Evolutionary conservation across 2,329 filamentous ascomycete genomes (phyloP).

Genomic region (Penicillium crustosum): DNA sequence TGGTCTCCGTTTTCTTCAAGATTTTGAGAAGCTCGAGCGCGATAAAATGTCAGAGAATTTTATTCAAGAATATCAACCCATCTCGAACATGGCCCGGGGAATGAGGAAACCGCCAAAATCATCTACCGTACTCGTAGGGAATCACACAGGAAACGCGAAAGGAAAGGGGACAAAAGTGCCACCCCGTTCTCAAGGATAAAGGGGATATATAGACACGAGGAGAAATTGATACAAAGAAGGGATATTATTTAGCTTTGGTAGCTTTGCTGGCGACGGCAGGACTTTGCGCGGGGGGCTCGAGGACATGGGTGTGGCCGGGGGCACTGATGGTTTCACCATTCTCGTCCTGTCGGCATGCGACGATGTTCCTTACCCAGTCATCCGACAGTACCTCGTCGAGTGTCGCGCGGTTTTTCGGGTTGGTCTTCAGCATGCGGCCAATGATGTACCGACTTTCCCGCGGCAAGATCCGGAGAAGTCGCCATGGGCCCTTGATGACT

Average conservation of each 20-base stretch:
- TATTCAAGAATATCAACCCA: slow-evolving; percentile 7
- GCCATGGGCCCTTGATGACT: slow-evolving; percentile 88
- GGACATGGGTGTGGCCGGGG: slow-evolving; percentile 76
- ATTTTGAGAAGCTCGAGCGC: neutral
- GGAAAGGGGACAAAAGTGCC: slow-evolving; percentile 4
- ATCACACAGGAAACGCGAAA: slow-evolving; percentile 6
- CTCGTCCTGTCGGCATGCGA: slow-evolving; percentile 78
- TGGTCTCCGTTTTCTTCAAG: neutral
- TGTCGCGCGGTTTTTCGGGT: slow-evolving; percentile 77
- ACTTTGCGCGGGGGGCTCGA: slow-evolving; percentile 63
- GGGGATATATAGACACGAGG: slow-evolving; percentile 22
- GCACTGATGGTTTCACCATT: slow-evolving; percentile 71
- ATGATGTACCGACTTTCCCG: slow-evolving; percentile 88
- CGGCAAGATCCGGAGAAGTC: slow-evolving; percentile 80
- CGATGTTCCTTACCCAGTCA: slow-evolving; percentile 81
- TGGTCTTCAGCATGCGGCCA: slow-evolving; percentile 85
- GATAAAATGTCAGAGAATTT: neutral
- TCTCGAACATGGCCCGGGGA: neutral
- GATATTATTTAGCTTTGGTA: slow-evolving; percentile 31
- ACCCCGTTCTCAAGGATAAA: neutral
- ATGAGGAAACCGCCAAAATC: neutral
- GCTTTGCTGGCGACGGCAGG: slow-evolving; percentile 38
- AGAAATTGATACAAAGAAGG: slow-evolving; percentile 21
- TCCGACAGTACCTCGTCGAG: slow-evolving; percentile 85
- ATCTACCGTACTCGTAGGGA: slow-evolving; percentile 12